phyloP scores from a whole-genome alignment of 371 early-diverging fungal genomes.

The Rhizopus sp. region DNA sequence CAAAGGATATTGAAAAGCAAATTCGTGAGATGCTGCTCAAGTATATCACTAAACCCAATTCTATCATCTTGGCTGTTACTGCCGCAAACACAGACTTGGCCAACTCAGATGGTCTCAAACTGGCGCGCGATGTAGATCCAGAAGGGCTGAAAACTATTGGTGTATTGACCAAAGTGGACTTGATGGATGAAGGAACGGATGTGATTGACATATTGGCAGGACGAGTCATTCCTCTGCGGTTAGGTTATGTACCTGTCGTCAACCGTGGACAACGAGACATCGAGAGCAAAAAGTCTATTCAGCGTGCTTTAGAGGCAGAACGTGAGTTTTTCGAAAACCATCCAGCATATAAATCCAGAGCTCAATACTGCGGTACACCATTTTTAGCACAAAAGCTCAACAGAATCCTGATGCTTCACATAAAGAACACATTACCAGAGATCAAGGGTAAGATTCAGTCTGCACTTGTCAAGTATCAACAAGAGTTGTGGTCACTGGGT shows the following conservation, averaged over 20 bases:
- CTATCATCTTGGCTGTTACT: conserved; percentile 97
- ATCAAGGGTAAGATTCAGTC: conserved; percentile 94
- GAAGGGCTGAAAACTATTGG: conserved; percentile 98
- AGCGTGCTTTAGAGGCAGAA: conserved; percentile 87
- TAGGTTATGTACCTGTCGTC: conserved; percentile 95
- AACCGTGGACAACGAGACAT: conserved; percentile 98
- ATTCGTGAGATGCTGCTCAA: conserved; percentile 96
- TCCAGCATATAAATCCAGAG: conserved; percentile 90
- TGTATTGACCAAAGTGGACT: conserved; percentile 98
- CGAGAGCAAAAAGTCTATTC: conserved; percentile 87
- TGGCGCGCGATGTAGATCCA: conserved; percentile 97
- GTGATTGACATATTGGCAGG: conserved; percentile 99
- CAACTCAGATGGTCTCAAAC: conserved; percentile 97
- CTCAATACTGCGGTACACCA: conserved; percentile 98
- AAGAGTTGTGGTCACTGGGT: conserved; percentile 85
- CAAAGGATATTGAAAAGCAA: conserved; percentile 97
- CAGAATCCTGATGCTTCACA: conserved; percentile 97
- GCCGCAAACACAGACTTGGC: conserved; percentile 98
- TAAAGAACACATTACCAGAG: conserved; percentile 93
- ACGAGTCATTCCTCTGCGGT: conserved; percentile 89
- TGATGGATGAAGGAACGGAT: conserved; percentile 99
- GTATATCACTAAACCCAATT: conserved; percentile 92
- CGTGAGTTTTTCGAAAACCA: conserved; percentile 93
- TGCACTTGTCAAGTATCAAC: conserved; percentile 81
- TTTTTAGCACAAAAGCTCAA: conserved; percentile 95